Conservation (phyloP, 805 yeast genomes). For the Ogataea degrootiae region DNA sequence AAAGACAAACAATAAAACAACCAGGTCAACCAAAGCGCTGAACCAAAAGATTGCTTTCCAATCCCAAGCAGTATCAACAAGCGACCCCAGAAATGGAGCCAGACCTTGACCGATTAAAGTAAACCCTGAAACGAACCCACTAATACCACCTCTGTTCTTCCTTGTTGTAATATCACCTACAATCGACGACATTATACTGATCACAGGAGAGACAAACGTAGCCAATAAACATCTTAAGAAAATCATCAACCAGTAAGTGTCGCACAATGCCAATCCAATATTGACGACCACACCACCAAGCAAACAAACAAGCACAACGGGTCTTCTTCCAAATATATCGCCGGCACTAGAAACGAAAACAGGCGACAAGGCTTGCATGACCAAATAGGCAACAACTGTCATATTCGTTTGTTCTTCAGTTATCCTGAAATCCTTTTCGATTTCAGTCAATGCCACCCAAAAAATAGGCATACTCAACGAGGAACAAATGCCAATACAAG, state of each 20-base stretch:
- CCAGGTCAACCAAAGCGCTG: slow-evolving; percentile 58
- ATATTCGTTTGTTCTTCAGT: slow-evolving; percentile 56
- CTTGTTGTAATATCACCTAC: slow-evolving; percentile 70
- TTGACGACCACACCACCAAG: slow-evolving; percentile 55
- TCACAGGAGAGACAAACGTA: slow-evolving; percentile 68
- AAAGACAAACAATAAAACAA: slow-evolving; percentile 30
- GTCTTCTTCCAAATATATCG: slow-evolving; percentile 70
- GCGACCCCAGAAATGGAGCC: slow-evolving; percentile 68
- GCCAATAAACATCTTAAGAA: slow-evolving; percentile 74
- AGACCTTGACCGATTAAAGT: slow-evolving; percentile 70
- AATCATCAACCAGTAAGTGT: slow-evolving; percentile 56
- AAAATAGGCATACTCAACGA: slow-evolving; percentile 73
- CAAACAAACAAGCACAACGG: slow-evolving; percentile 53
- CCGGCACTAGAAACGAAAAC: slow-evolving; percentile 63
- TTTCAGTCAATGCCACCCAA: slow-evolving; percentile 65
- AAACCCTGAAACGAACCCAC: slow-evolving; percentile 62
- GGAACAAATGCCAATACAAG: slow-evolving; percentile 57
- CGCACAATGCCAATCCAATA: slow-evolving; percentile 58
- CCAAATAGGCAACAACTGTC: slow-evolving; percentile 70
- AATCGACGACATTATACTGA: slow-evolving; percentile 65
- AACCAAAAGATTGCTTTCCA: slow-evolving; percentile 86
- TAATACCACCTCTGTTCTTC: slow-evolving; percentile 63
- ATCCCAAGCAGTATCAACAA: slow-evolving; percentile 45
- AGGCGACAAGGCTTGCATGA: slow-evolving; percentile 77
- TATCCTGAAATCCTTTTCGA: slow-evolving; percentile 51